A percentile compares a stretch with the other conserved stretches of the same genome.
Conservation (phyloP, 2,329 filamentous ascomycete species). For the Colletotrichum tabaci region DNA sequence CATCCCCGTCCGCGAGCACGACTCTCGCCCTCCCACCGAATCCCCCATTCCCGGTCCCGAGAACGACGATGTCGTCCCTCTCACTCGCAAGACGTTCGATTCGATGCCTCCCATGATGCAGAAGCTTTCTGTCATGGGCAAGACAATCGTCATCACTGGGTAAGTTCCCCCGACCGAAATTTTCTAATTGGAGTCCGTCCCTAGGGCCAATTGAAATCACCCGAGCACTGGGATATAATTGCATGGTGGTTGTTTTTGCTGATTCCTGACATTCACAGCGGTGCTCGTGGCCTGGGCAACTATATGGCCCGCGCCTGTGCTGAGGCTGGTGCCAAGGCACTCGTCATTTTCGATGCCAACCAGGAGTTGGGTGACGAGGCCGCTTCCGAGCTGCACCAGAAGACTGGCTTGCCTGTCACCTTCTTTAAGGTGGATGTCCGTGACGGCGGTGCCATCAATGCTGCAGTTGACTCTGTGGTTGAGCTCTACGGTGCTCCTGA, state of each 20-base stretch:
- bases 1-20: conserved; percentile 63
- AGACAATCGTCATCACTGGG: conserved; percentile 82
- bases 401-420: conserved; percentile 80
- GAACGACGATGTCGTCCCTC: conserved; percentile 65
- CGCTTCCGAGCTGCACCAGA: conserved; percentile 77
- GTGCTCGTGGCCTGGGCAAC: conserved; percentile 83
- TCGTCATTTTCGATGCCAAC: conserved; percentile 84
- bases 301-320: conserved; percentile 84
- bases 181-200: conserved; percentile 11
- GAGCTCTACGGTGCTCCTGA: conserved; percentile 79
- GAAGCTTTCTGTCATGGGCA: conserved; percentile 78
- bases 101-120: conserved; percentile 73
- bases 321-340: conserved; percentile 81
- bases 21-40: conserved; percentile 60
- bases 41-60: conserved; percentile 57
- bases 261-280: conserved; percentile 59
- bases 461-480: conserved; percentile 77
- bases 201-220: conserved; percentile 1
- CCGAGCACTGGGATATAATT: neutral
- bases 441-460: conserved; percentile 78
- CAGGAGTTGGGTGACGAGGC: conserved; percentile 80
- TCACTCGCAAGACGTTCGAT: conserved; percentile 68
- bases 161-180: conserved; percentile 54
- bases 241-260: neutral
- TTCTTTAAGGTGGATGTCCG: conserved; percentile 88